Base-by-base conservation (phyloP, 768 basidiomycete genomes). In the Lentinula sp. region DNA sequence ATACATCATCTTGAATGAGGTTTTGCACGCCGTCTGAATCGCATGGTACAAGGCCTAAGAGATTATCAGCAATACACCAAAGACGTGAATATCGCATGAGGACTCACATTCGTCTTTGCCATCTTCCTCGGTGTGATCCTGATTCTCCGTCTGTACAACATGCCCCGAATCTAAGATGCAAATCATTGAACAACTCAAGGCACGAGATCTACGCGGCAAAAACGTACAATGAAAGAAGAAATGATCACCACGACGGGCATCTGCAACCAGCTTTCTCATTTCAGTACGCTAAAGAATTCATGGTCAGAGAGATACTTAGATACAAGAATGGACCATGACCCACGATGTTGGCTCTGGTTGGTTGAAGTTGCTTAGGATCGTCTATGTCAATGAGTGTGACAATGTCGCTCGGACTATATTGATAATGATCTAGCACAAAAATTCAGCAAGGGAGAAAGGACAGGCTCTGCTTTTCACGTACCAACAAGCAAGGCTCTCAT, bases 211-310 rank as follows among this genome's bases (percentile, higher is more conserved):
- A 59, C 7, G 15, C 31, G 32, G 21, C 8, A 1, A 45, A 28
- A 8, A 68, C 78, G 60, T 57, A 85, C 84, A 86, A 48, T 84
- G 83, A 60, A 86, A 84, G 62, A 85, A 81, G 64, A 84, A 80
- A 1, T 68, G 76, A 62, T 85, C 85, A 0, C 80, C 80, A 3
- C 77, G 62, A 16, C 73, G 68, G 8, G 78, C 79, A 39, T 69
- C 80, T 34, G 69, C 62, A 0, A 84, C 80, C 6, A 86, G 70
- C 2, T 73, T 71, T 0, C 71, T 62, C 56, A 84, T 79, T 39
- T 79, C 77, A 8, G 64, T 65, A 21, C 75, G 65, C 83, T 84
- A 61, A 49, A 48, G 1, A 42, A 42, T 1, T n/a, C 18, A 11
- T 51, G 10, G 10, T 50, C 10, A 51, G 13, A 37, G 53, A 31